Evolutionary conservation across 345 rosid genomes (phyloP), one percentile per base, ranked within the genome.

Genomic region (Salix viminalis): DNA sequence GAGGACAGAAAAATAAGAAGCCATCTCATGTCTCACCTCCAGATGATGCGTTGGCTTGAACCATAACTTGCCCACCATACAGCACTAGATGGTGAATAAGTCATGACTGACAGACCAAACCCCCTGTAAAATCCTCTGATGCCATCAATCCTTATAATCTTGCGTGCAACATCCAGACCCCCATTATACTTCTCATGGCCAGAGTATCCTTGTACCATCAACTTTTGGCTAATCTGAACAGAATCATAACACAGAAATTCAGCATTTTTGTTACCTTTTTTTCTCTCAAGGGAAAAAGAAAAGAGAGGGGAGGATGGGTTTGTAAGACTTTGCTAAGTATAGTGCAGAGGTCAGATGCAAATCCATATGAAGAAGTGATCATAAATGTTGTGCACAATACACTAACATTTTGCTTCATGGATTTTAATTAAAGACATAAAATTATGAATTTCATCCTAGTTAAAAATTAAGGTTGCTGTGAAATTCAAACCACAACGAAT

Each of bases 11-110:
- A 26, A 41, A 70, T 32, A 83, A 74, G 58, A 58, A 16, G 50
- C 75, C 44, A 62, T 65, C 85, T 83, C 75, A 93, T 97, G 90
- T 93, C 85, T 83, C 75, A 93, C 99, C 92, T 93, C 98, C 98
- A 91, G 54, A 96, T 91, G 78, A 96, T 79, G 60, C 99, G 97
- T 79, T 96, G 99, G 83, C 97, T 93, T 67, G 98, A 88, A 44
- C 97, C 98, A 83, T 96, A 96, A 86, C 94, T 91, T 23, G 99
- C 99, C 99, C 99, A 96, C 99, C 99, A 96, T 62, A 91, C 98
- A 74, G 99, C 99, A 86, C 97, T 96, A 19, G 99, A 96, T 42
- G 99, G 99, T 74, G 98, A 80, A 81, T 96, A 96, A 65, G 99
- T 93, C 90, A 96, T 84, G 52, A 92, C 92, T 72, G 99, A 96